phyloP scores from a whole-genome alignment of 768 basidiomycete genomes.

The Hygrophorus pudorinus region DNA sequence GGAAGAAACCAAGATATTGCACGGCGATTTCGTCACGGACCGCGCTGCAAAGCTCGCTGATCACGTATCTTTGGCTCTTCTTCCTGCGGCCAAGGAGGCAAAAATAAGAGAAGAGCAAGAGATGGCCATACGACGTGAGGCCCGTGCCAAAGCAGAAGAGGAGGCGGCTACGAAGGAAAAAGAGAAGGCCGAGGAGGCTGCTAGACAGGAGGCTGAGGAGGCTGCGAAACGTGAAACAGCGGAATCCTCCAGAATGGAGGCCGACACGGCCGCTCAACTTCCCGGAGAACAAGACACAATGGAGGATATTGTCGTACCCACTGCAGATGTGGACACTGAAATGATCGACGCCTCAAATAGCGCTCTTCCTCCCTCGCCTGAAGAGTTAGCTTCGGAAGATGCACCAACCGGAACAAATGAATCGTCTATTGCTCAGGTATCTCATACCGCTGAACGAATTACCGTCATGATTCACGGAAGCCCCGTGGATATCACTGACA shows the following conservation, averaged over 20 bases:
- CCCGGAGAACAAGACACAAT: slow-evolving; percentile 10
- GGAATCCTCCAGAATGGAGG: slow-evolving; percentile 4
- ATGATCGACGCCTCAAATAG: slow-evolving; percentile 33
- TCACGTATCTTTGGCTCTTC: slow-evolving; percentile 61
- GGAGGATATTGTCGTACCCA: slow-evolving; percentile 19
- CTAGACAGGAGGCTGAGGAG: slow-evolving; percentile 10
- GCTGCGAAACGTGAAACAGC: slow-evolving; percentile 8
- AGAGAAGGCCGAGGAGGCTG: slow-evolving; percentile 23
- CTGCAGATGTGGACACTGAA: slow-evolving; percentile 35
- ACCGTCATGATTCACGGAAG: slow-evolving; percentile 90
- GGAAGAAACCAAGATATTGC: slow-evolving; percentile 77
- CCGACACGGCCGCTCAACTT: not conserved
- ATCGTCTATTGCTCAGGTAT: slow-evolving; percentile 16
- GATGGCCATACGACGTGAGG: slow-evolving; percentile 26
- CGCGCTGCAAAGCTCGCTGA: slow-evolving; percentile 57
- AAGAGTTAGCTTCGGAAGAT: not conserved
- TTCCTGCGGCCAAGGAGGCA: slow-evolving; percentile 61
- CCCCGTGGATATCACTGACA: slow-evolving; percentile 94
- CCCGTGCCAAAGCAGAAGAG: slow-evolving; percentile 29
- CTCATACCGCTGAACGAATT: slow-evolving; percentile 48
- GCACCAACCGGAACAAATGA: slow-evolving; percentile 13
- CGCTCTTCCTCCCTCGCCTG: not conserved
- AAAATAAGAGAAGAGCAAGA: slow-evolving; percentile 49
- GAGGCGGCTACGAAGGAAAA: slow-evolving; percentile 27
- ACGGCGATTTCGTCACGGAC: slow-evolving; percentile 63